These are phyloP conservation scores for Petrea volubilis DNA, from an alignment of 257 asterid species.

Conservation along the genomic window DNA sequence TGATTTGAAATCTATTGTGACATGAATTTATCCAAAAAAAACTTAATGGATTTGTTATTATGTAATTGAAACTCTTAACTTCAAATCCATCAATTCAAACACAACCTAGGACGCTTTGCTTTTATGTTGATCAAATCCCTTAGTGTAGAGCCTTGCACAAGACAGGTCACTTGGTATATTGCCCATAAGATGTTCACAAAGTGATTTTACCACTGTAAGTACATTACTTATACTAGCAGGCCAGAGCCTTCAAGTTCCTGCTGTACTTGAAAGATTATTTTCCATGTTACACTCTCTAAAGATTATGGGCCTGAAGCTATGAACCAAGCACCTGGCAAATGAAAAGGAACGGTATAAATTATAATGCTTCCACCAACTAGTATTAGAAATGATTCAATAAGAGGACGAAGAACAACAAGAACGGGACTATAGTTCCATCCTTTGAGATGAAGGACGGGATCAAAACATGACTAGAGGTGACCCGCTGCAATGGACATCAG, in stretches of 20 bases:
- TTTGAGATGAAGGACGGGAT: constrained; percentile 12
- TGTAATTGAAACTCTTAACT: too few relatives aligned
- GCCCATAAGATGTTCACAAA: background rate
- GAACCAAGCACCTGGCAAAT: too few relatives aligned
- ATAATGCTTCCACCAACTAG: background rate
- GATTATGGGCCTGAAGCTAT: too few relatives aligned
- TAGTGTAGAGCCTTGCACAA: background rate
- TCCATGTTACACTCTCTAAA: too few relatives aligned
- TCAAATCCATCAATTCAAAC: too few relatives aligned
- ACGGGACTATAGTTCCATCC: background rate
- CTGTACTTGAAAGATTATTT: background rate
- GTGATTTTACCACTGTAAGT: background rate
- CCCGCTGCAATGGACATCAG: constrained; percentile 65
- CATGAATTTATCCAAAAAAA: too few relatives aligned
- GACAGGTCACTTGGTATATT: background rate
- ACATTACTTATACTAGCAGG: too few relatives aligned
- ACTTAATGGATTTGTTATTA: too few relatives aligned
- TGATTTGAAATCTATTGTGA: too few relatives aligned
- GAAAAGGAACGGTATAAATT: too few relatives aligned
- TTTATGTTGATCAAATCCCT: too few relatives aligned
- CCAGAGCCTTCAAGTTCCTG: background rate
- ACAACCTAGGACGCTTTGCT: background rate
- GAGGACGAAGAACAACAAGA: background rate
- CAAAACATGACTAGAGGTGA: constrained; percentile 57
- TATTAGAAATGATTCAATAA: background rate